These are phyloP conservation scores for Candida montana DNA, from an alignment of 805 yeast species.

Conservation along the genomic window DNA sequence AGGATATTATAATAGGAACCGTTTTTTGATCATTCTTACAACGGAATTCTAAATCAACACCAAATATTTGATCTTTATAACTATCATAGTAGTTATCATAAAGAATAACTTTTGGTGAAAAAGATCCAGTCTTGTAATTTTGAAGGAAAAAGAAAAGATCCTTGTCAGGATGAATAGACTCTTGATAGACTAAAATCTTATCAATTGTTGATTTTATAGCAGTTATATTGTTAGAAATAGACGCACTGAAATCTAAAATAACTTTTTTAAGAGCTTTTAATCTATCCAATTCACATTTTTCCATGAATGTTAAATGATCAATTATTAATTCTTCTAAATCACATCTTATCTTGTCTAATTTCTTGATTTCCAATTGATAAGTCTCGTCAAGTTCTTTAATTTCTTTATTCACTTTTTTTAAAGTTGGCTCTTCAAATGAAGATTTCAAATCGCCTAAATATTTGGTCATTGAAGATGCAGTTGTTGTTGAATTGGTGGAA, in stretches of 20 bases:
- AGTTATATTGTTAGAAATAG: constrained; percentile 56
- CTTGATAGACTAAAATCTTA: constrained; percentile 58
- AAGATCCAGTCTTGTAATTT: constrained; percentile 67
- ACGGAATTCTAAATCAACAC: constrained; percentile 67
- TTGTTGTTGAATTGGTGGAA: constrained; percentile 4
- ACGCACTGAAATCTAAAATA: constrained; percentile 63
- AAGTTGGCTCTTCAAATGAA: constrained; percentile 43
- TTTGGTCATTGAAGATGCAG: constrained; percentile 13
- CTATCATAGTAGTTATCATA: constrained; percentile 80
- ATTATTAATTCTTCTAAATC: constrained; percentile 66
- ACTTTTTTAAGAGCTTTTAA: constrained; percentile 71
- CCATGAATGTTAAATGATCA: constrained; percentile 73
- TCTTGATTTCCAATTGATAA: constrained; percentile 49
- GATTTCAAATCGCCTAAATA: constrained; percentile 23
- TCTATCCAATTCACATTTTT: constrained; percentile 76
- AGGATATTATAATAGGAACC: constrained; percentile 64
- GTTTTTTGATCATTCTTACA: constrained; percentile 66
- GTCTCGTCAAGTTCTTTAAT: constrained; percentile 51
- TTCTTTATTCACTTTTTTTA: constrained; percentile 49
- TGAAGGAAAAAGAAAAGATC: constrained; percentile 66
- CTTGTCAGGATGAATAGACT: constrained; percentile 60
- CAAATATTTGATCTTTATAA: constrained; percentile 66
- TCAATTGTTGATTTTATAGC: constrained; percentile 56
- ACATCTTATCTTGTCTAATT: constrained; percentile 63
- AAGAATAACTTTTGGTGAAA: constrained; percentile 63